Percentiles rank a stretch among this genome's conserved stretches.
phyloP scores from a whole-genome alignment of 2,329 filamentous ascomycete genomes.

The Herpotrichia juniperi region DNA sequence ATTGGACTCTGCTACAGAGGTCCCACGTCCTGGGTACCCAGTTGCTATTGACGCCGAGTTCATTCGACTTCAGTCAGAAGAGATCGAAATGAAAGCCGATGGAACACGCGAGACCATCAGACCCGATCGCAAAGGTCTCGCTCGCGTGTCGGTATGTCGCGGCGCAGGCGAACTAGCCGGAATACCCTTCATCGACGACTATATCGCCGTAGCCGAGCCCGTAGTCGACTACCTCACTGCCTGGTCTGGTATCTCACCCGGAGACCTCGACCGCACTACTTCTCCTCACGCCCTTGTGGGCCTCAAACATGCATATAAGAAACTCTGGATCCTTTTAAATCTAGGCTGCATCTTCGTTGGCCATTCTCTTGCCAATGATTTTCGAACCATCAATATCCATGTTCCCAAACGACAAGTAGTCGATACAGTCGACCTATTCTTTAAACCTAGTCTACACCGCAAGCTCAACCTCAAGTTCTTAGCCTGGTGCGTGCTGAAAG shows the following conservation, averaged over 20 bases:
- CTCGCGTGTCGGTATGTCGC: slow-evolving; percentile 89
- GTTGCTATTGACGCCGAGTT: slow-evolving; percentile 96
- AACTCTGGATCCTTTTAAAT: slow-evolving; percentile 95
- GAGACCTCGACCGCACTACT: slow-evolving; percentile 80
- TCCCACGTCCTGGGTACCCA: slow-evolving; percentile 72
- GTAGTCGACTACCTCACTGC: slow-evolving; percentile 95
- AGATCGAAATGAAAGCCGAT: slow-evolving; percentile 95
- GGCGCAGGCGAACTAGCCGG: slow-evolving; percentile 80
- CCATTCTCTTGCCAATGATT: slow-evolving; percentile 92
- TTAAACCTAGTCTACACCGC: slow-evolving; percentile 78
- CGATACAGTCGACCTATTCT: slow-evolving; percentile 92
- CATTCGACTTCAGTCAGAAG: slow-evolving; percentile 87
- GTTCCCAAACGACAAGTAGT: slow-evolving; percentile 89
- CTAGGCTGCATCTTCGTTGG: slow-evolving; percentile 93
- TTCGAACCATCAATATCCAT: slow-evolving; percentile 97
- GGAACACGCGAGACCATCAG: slow-evolving; percentile 90
- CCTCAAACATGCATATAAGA: slow-evolving; percentile 94
- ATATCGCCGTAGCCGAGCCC: slow-evolving; percentile 87
- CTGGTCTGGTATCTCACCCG: slow-evolving; percentile 87
- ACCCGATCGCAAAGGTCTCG: slow-evolving; percentile 87
- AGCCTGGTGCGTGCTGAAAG: slow-evolving; percentile 84
- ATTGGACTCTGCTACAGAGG: slow-evolving; percentile 65
- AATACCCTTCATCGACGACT: slow-evolving; percentile 93
- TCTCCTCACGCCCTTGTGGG: slow-evolving; percentile 83
- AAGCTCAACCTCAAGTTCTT: slow-evolving; percentile 90